Percentiles rank a stretch among this genome's conserved stretches.
phyloP scores from a whole-genome alignment of 2,329 filamentous ascomycete species.

The Ploettnerulaceae sp. region DNA sequence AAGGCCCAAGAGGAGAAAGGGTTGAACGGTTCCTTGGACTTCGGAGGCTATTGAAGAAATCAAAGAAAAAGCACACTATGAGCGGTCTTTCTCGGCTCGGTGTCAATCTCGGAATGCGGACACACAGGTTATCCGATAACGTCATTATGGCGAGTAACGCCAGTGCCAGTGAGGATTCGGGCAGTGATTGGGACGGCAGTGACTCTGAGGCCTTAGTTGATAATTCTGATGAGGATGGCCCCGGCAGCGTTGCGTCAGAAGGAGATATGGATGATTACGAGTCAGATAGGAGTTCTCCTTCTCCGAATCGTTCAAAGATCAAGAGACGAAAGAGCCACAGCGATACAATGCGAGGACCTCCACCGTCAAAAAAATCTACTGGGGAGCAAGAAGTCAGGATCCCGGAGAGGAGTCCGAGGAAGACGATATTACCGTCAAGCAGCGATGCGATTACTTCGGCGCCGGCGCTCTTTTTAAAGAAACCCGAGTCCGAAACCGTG shows the following conservation, averaged over 20 bases:
- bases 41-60: slow-evolving; percentile 56
- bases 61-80: slow-evolving; percentile 38
- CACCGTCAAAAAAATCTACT: slow-evolving; percentile 33
- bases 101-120: slow-evolving; percentile 68
- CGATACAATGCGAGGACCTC: slow-evolving; percentile 35
- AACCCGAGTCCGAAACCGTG: slow-evolving; percentile 7
- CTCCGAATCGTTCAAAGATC: slow-evolving; percentile 16
- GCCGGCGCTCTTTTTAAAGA: slow-evolving; percentile 7
- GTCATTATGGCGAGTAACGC: slow-evolving; percentile 36
- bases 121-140: slow-evolving; percentile 56
- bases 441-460: background rate
- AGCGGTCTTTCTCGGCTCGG: slow-evolving; percentile 45
- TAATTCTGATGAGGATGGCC: slow-evolving; percentile 24
- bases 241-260: slow-evolving; percentile 39
- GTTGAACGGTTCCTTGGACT: slow-evolving; percentile 50
- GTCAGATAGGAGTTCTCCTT: slow-evolving; percentile 25
- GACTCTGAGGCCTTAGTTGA: slow-evolving; percentile 39
- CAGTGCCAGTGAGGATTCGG: slow-evolving; percentile 43
- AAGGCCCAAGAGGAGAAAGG: slow-evolving; percentile 42
- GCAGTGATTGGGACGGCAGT: slow-evolving; percentile 35
- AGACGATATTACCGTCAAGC: background rate
- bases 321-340: slow-evolving; percentile 39
- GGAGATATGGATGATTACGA: slow-evolving; percentile 38
- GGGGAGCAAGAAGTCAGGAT: slow-evolving; percentile 29
- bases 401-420: slow-evolving; percentile 19